Evolutionary conservation across 192 early-diverging fungal genomes (phyloP), one percentile per base, ranked within the genome.

Genomic region (Lobosporangium transversale): DNA sequence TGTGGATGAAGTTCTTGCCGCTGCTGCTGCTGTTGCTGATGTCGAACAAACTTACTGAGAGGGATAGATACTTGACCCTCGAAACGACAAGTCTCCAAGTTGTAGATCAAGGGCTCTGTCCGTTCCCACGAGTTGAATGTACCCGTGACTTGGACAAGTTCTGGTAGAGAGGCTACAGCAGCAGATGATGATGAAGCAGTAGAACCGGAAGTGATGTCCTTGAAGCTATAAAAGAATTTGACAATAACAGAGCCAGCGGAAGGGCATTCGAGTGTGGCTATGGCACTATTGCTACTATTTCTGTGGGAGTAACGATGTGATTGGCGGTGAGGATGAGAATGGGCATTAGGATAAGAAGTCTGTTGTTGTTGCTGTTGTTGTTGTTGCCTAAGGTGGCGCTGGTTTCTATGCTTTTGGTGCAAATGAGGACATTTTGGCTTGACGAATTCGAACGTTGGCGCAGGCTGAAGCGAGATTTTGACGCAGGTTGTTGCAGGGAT

Each of bases 401-500:
- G 65, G 53, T 67, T 66, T 10, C 64, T 27, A 17, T 62, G 44
- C 32, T 37, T 58, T 35, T 62, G 58, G 32, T 71, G 60, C 37
- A 62, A 48, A 29, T 76, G 73, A 0, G 73, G 73, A 29, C 73
- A 76, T 53, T 64, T 66, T 47, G 73, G 73, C 24, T 62, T 76
- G 56, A 76, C 65, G 29, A 76, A 43, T 45, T 62, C 55, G 29
- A 76, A 57, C 24, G 53, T 56, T 3, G 73, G 73, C n/a, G 59
- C 60, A 2, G 73, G 73, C 7, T 67, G 73, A 30, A 76, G 62
- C 18, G 73, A 76, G 73, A 76, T 76, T 65, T 76, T 66, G 40
- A 76, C 62, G 44, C 73, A 76, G 15, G 73, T 76, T 0, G 73
- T 62, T n/a, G 73, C 64, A 3, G 73, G 73, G 26, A 76, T 76